Evolutionary conservation across 306 rosid species (phyloP), one percentile per base, ranked within the genome.

Genomic region (Citrullus amarus): DNA sequence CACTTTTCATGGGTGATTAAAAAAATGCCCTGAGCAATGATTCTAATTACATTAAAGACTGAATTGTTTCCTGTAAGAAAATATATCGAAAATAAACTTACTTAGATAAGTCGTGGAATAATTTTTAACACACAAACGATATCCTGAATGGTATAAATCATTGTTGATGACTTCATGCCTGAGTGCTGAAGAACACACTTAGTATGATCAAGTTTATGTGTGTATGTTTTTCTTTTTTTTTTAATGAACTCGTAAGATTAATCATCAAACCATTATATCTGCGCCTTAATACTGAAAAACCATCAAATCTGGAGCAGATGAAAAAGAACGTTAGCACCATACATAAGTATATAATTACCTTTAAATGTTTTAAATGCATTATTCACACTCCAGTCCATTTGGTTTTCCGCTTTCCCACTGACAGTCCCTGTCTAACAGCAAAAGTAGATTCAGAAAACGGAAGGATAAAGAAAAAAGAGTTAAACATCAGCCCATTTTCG

Each of bases 381-480:
- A n/a, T 78, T 86, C 78, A 69, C 87, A 69, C 80, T 68, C 97
- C 98, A 96, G 58, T 91, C 98, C 98, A 95, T 92, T 85, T 75
- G 82, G 81, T 84, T 82, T 68, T 68, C 75, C 28, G 74, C 76
- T 77, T 79, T 81, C 46, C 84, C 86, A 82, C 86, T 86, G 46
- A 71, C 82, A 4, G 81, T 76, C 78, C 83, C 86, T 74, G 79
- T 85, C 90, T 85, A 88, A 61, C 80, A 83, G n/a, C 55, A 46
- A 74, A 70, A 69, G 32, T 15, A 30, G 75, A 22, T n/a, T 11
- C 12, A 34, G 75, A 46, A 46, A 61, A 34, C 14, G 43, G 39
- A 76, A 46, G 53, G 48, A 67, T 63, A 32, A 43, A 5, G 28
- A 30, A 34, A 78, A 9, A 72, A 46, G 57, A 8, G 22, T 25